These are phyloP conservation scores for Sporothrix euskadiensis DNA, from an alignment of 2,329 filamentous ascomycete species.

Conservation along the genomic window DNA sequence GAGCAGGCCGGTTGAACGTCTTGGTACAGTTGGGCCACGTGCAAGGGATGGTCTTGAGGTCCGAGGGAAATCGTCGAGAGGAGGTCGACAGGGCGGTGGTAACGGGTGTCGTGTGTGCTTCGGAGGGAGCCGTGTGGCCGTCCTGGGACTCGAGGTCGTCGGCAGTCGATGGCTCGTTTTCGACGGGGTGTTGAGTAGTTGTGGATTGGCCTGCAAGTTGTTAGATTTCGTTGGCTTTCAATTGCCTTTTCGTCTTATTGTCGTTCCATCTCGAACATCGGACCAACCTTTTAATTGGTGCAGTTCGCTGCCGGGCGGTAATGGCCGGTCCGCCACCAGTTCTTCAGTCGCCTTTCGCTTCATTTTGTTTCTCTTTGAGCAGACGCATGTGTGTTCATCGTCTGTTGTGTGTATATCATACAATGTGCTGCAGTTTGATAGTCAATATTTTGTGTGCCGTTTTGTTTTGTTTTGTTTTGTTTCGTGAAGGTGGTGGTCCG, in stretches of 20 bases:
- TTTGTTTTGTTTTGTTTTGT: constrained; percentile 15
- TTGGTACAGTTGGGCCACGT: constrained; percentile 73
- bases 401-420: not conserved
- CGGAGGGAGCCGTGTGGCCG: not conserved
- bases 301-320: not conserved
- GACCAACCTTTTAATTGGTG: constrained; percentile 8
- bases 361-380: constrained; percentile 16
- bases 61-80: constrained; percentile 58
- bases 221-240: not conserved
- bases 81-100: constrained; percentile 28
- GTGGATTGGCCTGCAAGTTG: not conserved
- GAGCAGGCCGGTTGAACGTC: constrained; percentile 82
- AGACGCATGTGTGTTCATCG: not conserved
- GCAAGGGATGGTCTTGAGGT: constrained; percentile 75
- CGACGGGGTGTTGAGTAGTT: not conserved
- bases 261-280: not conserved
- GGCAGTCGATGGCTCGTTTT: not conserved
- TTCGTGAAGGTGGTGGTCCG: not conserved
- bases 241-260: too few species aligned
- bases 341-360: constrained; percentile 32
- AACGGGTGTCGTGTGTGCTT: constrained; percentile 28
- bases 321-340: constrained; percentile 15
- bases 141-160: constrained; percentile 24
- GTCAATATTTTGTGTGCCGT: not conserved
- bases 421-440: not conserved